Percentiles rank a stretch among this genome's conserved stretches.
Conservation (phyloP, 2,329 filamentous ascomycete genomes). For the Hypoxylon rubiginosum region DNA sequence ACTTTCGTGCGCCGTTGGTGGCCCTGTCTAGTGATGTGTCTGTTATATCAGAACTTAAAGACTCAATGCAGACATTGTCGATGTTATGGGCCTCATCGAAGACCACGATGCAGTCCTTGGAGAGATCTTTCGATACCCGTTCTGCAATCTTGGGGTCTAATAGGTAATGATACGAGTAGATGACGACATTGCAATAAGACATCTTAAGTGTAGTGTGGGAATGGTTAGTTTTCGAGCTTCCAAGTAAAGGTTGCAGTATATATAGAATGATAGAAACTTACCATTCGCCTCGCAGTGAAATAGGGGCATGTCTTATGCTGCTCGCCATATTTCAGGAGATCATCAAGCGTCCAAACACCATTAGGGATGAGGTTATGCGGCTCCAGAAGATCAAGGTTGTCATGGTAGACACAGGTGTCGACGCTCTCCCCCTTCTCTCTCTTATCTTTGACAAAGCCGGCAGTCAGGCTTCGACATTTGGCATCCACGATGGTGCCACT, state of each 20-base stretch:
- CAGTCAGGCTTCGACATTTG: slow-evolving; percentile 94
- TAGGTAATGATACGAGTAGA: slow-evolving; percentile 99
- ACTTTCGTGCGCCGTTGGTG: slow-evolving; percentile 87
- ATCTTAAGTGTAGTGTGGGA: slow-evolving; percentile 69
- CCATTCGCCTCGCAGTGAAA: slow-evolving; percentile 95
- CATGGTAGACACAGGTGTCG: slow-evolving; percentile 94
- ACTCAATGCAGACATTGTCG: slow-evolving; percentile 99
- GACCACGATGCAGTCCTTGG: slow-evolving; percentile 97
- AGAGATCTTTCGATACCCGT: slow-evolving; percentile 92
- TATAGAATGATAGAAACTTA: slow-evolving; percentile 56
- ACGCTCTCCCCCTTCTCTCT: slow-evolving; percentile 96
- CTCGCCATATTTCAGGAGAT: slow-evolving; percentile 89
- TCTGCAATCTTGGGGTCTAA: slow-evolving; percentile 98
- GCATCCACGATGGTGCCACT: slow-evolving; percentile 95
- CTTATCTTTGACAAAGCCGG: slow-evolving; percentile 97
- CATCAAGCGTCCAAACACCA: slow-evolving; percentile 95
- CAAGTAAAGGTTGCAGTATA: not conserved
- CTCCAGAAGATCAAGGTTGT: slow-evolving; percentile 96
- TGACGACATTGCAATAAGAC: slow-evolving; percentile 99
- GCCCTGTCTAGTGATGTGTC: slow-evolving; percentile 95
- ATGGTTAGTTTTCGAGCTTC: slow-evolving; percentile 27
- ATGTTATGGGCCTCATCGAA: slow-evolving; percentile 99
- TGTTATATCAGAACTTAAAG: slow-evolving; percentile 94
- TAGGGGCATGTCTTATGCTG: slow-evolving; percentile 98
- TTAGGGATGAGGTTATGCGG: slow-evolving; percentile 95